Base-by-base conservation (phyloP, 352 stramenopile species). In the Pythium brassicae region DNA sequence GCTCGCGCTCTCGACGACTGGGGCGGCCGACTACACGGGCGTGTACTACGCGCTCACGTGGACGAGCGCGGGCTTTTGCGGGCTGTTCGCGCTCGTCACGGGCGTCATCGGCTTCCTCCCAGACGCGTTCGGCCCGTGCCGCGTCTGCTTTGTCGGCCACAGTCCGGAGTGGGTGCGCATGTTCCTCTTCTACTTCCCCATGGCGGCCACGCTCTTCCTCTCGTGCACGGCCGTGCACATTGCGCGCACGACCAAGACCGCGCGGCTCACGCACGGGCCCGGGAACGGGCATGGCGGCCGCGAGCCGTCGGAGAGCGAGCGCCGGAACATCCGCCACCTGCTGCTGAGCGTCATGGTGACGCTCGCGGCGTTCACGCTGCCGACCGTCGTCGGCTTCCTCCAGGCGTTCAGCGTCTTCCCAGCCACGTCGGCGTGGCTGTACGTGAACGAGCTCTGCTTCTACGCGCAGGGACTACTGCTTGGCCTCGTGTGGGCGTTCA, bases 51-150 rank as follows among this genome's bases (percentile, higher is more conserved):
- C 77, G 26, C 54, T 84, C 20, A 81, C 79, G 34, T 92, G 78
- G 78, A 64, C 64, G 40, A 67, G 59, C 27, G 72, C 77, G 6
- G 58, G 58, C 1, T 62, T 71, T 17, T 71, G 68, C 2, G 71
- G 76, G 1, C 56, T 73, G 4, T 70, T 92, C 48, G 72, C 83
- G 29, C 43, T 86, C 35, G 57, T 82, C 14, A 83, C 70, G 2
- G 72, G 77, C 27, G 74, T 87, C 14, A 76, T 92, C 47, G 83
- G 83, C 29, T 89, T 88, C 53, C 48, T 90, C 4, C 83, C 83
- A 1, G 76, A 89, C 49, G 62, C 68, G 14, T 67, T 84, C 20
- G 79, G 80, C 0, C 78, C 80, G 4, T 86, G 76, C 53, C 70
- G 70, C 50, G 49, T 65, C 2, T 87, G 76, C 44, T 87, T 76